Evolutionary conservation across 495 filamentous ascomycete species (phyloP), one percentile per base, ranked within the genome.

Genomic region (Jackrogersella minutella): DNA sequence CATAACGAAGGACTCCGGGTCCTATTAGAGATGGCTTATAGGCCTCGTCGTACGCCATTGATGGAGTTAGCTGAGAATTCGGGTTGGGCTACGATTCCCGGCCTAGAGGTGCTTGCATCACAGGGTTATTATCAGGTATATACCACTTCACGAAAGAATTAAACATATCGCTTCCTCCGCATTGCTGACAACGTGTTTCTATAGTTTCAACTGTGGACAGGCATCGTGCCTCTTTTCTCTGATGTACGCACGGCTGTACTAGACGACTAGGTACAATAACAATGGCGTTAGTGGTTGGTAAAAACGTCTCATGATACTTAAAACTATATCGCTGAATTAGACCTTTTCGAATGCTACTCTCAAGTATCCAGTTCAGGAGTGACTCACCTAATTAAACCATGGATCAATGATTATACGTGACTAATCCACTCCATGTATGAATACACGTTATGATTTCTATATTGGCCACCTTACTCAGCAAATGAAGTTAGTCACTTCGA

Each of bases 11-110:
- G 74, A 8, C 73, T 76, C 39, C 82, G 84, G 28, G 87, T 96
- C 28, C 78, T 97, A 56, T 78, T 97, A 1, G 95, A 99, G 80
- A 97, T 99, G 95, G 93, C 95, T 3, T 99, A 99, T 76, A 96
- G 90, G 75, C 96, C 95, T 22, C 74, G 85, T 0, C 83, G 89
- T 24, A 99, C 95, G 11, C 82, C 90, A 21, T 73, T 97, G 71
- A 97, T 98, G 91, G 83, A 88, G 75, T 76, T 97, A 69, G 94
- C 96, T 3, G 79, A 86, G 62, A 87, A 91, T 64, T 82, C 84
- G 4, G 92, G 91, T n/a, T 99, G 95, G 96, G 82, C 75, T 54
- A 93, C 86, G 4, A 89, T 98, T 62, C 87, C 91, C 5, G 95
- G 95, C 1, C 75, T 97, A 56, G 95, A 99, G 79, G 93, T 93